These are phyloP conservation scores for Hemerocallis citrina DNA, from an alignment of 106 monocot species.

Conservation along the genomic window DNA sequence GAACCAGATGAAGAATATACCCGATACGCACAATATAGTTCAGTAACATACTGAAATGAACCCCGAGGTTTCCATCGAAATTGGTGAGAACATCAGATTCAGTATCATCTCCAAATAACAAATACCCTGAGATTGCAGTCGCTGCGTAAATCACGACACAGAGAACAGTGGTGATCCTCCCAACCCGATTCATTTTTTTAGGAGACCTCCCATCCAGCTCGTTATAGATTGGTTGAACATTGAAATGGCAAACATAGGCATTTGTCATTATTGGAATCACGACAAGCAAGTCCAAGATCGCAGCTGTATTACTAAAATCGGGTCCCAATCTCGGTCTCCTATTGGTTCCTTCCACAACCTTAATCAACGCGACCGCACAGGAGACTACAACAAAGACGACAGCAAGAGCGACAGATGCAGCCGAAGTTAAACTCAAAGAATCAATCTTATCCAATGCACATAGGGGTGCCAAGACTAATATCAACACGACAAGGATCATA, in stretches of 20 bases:
- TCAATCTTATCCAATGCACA: constrained; percentile 77
- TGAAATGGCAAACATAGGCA: constrained; percentile 84
- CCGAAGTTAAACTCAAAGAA: constrained; percentile 66
- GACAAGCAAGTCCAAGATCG: constrained; percentile 27
- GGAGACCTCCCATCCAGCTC: constrained; percentile 35
- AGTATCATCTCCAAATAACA: constrained; percentile 71
- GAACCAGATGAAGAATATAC: constrained; percentile 75
- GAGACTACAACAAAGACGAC: constrained; percentile 18
- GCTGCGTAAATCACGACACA: constrained; percentile 56
- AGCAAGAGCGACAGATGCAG: constrained; percentile 31
- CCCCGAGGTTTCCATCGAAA: constrained; percentile 60
- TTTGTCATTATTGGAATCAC: constrained; percentile 37
- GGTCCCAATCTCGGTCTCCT: constrained; percentile 53
- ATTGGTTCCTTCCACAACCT: constrained; percentile 30
- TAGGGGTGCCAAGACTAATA: constrained; percentile 56
- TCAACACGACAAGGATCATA: constrained; percentile 45
- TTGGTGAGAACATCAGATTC: constrained; percentile 74
- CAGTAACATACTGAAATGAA: constrained; percentile 41
- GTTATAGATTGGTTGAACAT: constrained; percentile 51
- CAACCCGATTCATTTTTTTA: constrained; percentile 59
- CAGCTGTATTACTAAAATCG: constrained; percentile 39
- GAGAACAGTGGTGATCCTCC: constrained; percentile 48
- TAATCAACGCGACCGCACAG: constrained; percentile 9
- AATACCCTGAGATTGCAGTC: constrained; percentile 62
- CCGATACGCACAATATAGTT: constrained; percentile 73